phyloP scores from a whole-genome alignment of 1,284 basidiomycete genomes.

The Ganoderma multipileum region DNA sequence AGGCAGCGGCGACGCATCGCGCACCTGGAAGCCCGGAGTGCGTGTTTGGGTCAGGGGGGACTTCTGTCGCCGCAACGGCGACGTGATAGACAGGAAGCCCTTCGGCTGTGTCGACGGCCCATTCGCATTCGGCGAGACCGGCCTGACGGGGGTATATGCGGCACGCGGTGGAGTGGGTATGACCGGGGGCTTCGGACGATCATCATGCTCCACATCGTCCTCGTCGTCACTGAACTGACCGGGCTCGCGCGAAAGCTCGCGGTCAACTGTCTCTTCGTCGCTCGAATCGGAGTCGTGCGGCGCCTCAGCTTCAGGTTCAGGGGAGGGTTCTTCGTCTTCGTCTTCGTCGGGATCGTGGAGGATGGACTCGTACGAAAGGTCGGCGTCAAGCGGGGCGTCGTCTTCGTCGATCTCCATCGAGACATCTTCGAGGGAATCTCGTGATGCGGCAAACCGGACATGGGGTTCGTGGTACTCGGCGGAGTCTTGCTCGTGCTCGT shows the following conservation, averaged over 20 bases:
- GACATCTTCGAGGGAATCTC: conserved; percentile 15
- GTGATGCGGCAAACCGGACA: conserved; percentile 24
- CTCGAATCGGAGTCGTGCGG: conserved; percentile 20
- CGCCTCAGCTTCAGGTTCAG: background rate
- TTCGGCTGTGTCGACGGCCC: conserved; percentile 12
- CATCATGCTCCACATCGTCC: conserved; percentile 12
- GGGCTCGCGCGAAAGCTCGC: conserved; percentile 44
- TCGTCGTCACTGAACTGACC: conserved; percentile 29
- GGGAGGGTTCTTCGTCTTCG: background rate
- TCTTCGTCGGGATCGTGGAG: conserved; percentile 23
- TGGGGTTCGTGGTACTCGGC: conserved; percentile 5
- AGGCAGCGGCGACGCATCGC: conserved; percentile 20
- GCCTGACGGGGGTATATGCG: conserved; percentile 9
- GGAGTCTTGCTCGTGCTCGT: background rate
- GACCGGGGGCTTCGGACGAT: conserved; percentile 10
- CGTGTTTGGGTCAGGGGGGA: conserved; percentile 11
- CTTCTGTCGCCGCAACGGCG: conserved; percentile 25
- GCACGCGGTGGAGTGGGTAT: conserved; percentile 19
- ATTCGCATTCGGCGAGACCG: conserved; percentile 16
- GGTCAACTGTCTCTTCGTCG: conserved; percentile 37
- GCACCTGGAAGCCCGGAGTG: background rate
- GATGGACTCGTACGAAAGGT: background rate
- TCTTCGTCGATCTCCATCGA: conserved; percentile 27
- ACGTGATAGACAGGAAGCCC: conserved; percentile 26
- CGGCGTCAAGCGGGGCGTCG: conserved; percentile 3